Evolutionary conservation across 441 rosid species (phyloP), one percentile per base, ranked within the genome.

Genomic region (Jatropha multifida): DNA sequence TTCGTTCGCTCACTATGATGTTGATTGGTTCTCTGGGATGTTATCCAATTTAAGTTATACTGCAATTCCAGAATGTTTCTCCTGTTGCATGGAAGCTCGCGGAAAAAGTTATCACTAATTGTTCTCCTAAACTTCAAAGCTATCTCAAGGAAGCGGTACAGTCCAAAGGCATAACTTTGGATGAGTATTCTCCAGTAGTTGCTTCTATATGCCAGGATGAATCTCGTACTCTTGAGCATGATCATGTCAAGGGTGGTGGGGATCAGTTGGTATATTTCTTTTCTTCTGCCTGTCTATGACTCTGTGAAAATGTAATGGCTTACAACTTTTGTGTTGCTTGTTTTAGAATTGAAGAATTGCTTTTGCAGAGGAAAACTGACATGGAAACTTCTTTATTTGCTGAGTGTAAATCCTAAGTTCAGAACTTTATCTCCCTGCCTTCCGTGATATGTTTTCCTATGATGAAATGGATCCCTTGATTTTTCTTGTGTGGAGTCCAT

Each of bases 1-100:
- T 72, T 65, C 32, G 32, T 32, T 32, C 2, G 32, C 32, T 32
- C 18, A 14, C 32, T 65, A 38, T 3, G 40, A 61, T 63, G 49
- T 68, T 66, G 54, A 11, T 55, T 65, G 23, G 41, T 84, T 79
- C 2, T 56, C 1, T 71, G 63, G 60, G 78, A 77, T 72, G 74
- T 78, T 69, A 72, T 73, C 66, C 66, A 61, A 23, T 74, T 49
- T 66, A 26, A 17, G 49, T 62, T 58, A n/a, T 73, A 40, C 49
- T 54, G 2, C 76, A 62, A n/a, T 76, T 79, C 67, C 84, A 94
- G 97, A 74, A 81, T 71, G 71, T 77, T 61, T 87, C 88, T 71
- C 90, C 94, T 51, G 75, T 64, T 64, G 85, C 94, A 26, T 79
- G 85, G 87, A 86, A 86, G 83, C 87, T 94, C 44, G 97, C 82